Evolutionary conservation across 768 basidiomycete genomes (phyloP), one percentile per base, ranked within the genome.

Genomic region (Tephrocybe sp.): DNA sequence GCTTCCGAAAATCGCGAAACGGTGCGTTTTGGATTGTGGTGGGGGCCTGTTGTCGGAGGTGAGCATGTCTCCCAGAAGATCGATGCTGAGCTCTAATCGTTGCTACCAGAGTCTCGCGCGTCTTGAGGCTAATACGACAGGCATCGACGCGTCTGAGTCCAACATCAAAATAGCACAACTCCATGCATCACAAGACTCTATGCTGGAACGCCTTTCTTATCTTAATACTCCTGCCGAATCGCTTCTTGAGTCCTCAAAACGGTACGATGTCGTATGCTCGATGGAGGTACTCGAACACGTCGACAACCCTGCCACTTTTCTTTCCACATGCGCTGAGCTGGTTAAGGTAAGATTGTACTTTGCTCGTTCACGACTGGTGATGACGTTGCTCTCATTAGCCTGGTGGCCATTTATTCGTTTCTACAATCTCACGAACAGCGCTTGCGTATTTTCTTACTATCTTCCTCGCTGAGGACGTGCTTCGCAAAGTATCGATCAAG

Each of bases 201-300:
- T 69, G 31, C 73, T 95, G 16, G 59, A 70, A 8, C 56, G 62
- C 2, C 56, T 30, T 62, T 53, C 72, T 0, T 98, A 97, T 69
- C 69, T 80, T 7, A 83, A 90, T 59, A 75, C 80, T 0, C 74
- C 88, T 0, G 91, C 88, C 0, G 94, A 97, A 62, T 75, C 75
- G 1, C 76, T 99, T 3, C 68, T 90, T 23, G 61, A 75, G 10
- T 82, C 83, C 4, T 64, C 78, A 12, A 76, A 75, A 57, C 80
- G 80, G 44, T 98, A 86, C 62, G 95, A 98, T 64, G 79, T 94
- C 16, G 94, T 99, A 12, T 97, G 93, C 63, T 89, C 94, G 9
- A 91, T 98, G 91, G 97, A 99, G 66, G 95, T 99, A 7, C 64
- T 99, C 24, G 97, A 99, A 69, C 97, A 99, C 61, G 97, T 99